Percentiles rank a stretch among this genome's conserved stretches.
These are phyloP conservation scores for Parachaetomium inaequale DNA, from an alignment of 495 filamentous ascomycete species.

Conservation along the genomic window DNA sequence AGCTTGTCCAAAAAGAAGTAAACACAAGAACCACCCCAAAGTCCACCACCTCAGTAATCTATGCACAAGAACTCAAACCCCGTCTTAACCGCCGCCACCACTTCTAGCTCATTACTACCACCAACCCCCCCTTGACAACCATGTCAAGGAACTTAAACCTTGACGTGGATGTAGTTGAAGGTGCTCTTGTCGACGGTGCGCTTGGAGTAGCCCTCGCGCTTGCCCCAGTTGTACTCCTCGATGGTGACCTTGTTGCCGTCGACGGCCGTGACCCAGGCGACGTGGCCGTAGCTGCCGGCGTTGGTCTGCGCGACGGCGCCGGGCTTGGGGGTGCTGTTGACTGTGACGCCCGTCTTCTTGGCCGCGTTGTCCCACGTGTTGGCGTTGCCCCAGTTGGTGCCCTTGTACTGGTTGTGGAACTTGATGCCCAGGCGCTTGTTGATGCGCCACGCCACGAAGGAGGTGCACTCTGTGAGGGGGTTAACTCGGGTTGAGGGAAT, in stretches of 20 bases:
- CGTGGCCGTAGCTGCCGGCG: slow-evolving; percentile 23
- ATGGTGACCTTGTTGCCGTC: slow-evolving; percentile 23
- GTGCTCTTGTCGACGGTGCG: slow-evolving; percentile 20
- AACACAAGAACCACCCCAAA: background rate
- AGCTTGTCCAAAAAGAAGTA: background rate
- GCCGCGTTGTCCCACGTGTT: slow-evolving; percentile 29
- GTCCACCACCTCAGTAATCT: background rate
- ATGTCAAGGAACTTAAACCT: background rate
- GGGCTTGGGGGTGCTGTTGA: slow-evolving; percentile 26
- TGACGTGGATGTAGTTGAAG: slow-evolving; percentile 31
- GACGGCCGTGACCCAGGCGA: slow-evolving; percentile 27
- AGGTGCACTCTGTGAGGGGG: slow-evolving; percentile 21
- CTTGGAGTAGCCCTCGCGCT: slow-evolving; percentile 20
- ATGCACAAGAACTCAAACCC: background rate
- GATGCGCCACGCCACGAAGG: slow-evolving; percentile 29
- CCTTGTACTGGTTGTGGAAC: slow-evolving; percentile 31
- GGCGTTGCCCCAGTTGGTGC: slow-evolving; percentile 26
- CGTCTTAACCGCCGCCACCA: background rate
- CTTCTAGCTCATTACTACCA: background rate
- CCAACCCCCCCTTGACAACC: background rate
- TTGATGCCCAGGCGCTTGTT: slow-evolving; percentile 26
- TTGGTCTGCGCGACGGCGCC: slow-evolving; percentile 27
- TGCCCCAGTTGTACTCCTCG: slow-evolving; percentile 30
- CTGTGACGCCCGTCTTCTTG: slow-evolving; percentile 12
- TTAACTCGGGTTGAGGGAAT: background rate